phyloP scores from a whole-genome alignment of 2,329 filamentous ascomycete species.

The Exophiala phaeomuriformis region DNA sequence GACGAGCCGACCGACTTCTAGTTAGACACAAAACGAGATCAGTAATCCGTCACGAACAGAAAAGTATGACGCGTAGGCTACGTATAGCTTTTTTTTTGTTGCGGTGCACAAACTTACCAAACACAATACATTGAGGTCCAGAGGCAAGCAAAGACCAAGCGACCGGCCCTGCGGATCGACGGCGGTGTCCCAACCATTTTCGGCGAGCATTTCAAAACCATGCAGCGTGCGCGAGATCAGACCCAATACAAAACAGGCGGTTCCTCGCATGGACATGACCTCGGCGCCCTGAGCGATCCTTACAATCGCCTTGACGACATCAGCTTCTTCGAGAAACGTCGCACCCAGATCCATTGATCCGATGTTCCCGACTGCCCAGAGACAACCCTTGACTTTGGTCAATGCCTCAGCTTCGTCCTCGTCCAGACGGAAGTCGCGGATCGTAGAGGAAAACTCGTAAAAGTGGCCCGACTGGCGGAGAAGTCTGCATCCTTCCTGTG shows the following conservation, averaged over 20 bases:
- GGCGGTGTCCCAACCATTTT: slow-evolving; percentile 88
- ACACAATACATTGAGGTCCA: slow-evolving; percentile 69
- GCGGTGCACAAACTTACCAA: slow-evolving; percentile 46
- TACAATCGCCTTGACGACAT: slow-evolving; percentile 81
- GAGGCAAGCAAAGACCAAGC: slow-evolving; percentile 79
- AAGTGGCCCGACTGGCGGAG: slow-evolving; percentile 93
- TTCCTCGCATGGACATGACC: slow-evolving; percentile 87
- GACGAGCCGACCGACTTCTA: slow-evolving; percentile 15
- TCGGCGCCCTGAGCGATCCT: slow-evolving; percentile 80
- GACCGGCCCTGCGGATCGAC: slow-evolving; percentile 75
- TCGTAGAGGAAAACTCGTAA: slow-evolving; percentile 82
- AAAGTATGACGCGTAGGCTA: no score
- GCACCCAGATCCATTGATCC: slow-evolving; percentile 96
- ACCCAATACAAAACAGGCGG: slow-evolving; percentile 91
- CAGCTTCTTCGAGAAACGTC: slow-evolving; percentile 81
- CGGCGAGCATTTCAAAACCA: slow-evolving; percentile 81
- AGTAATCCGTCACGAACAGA: slow-evolving; percentile 9
- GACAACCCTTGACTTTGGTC: slow-evolving; percentile 88
- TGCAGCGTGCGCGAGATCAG: slow-evolving; percentile 87
- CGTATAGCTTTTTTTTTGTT: no score
- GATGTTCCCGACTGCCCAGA: slow-evolving; percentile 97
- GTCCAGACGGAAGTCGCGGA: slow-evolving; percentile 78
- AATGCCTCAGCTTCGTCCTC: slow-evolving; percentile 77
- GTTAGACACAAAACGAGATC: no score
- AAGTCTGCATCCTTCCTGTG: slow-evolving; percentile 82